Evolutionary conservation across 352 stramenopile species (phyloP), one percentile per base, ranked within the genome.

Genomic region (Phytophthora sansomeana): DNA sequence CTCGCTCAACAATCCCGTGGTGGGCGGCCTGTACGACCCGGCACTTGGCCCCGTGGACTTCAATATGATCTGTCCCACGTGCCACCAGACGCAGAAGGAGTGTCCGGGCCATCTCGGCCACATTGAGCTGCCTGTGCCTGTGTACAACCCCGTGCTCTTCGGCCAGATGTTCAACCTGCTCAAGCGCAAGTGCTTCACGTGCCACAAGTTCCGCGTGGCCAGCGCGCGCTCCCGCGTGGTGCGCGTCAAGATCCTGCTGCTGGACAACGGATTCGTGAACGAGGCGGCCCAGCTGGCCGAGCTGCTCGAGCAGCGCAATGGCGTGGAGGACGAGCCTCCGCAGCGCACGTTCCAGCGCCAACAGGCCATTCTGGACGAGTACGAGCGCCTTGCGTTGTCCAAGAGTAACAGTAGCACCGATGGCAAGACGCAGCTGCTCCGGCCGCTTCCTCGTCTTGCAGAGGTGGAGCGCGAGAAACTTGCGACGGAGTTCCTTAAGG

Each of bases 91-190:
- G 47, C 96, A 97, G 71, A 89, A 97, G 53, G 80, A 98, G 51
- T 99, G 98, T 69, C 97, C 98, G 0, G 98, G 98, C 17, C 98
- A 99, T 81, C 77, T 99, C 52, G 98, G 97, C 26, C 97, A 99
- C 83, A 98, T 99, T 61, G 97, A 99, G 85, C 86, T 99, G 38
- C 96, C 93, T 56, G 93, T 99, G 32, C 97, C 97, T 6, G 86
- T 99, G 32, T 99, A 99, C 74, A 98, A 99, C 78, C 97, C 98
- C 0, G 83, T 99, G 39, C 85, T 99, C 17, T 99, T 99, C 63
- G 44, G 59, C 1, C 87, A 96, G 35, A 81, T 99, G 75, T 81
- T 99, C 60, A 97, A 93, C 48, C 74, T 99, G 29, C 84, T 99
- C 64, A 96, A 98, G 72, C 87, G 90, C 75, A 99, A 99, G 75